Percentiles rank a stretch among this genome's conserved stretches.
These are phyloP conservation scores for Clitopilus passeckerianus DNA, from an alignment of 768 basidiomycete species.

Conservation along the genomic window DNA sequence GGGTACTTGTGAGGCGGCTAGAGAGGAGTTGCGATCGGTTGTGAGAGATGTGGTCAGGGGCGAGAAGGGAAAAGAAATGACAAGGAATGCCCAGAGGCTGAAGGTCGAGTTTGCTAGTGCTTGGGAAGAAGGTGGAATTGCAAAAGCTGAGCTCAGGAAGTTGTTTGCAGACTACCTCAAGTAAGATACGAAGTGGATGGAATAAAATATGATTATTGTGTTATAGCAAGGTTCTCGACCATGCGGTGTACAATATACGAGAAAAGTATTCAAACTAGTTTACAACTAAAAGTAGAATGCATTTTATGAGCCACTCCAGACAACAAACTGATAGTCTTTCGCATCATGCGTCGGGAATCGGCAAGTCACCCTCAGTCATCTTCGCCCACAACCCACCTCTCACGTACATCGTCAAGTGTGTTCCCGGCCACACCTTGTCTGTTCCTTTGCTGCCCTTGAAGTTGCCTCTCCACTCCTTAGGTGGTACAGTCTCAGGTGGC, in stretches of 20 bases:
- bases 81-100: conserved; percentile 8
- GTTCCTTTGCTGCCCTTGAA: conserved; percentile 27
- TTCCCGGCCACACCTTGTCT: conserved; percentile 29
- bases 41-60: conserved; percentile 6
- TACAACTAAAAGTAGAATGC: no score
- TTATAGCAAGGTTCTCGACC: no score
- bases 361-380: conserved; percentile 14
- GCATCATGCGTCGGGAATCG: neutral
- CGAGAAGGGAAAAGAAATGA: conserved; percentile 6
- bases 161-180: neutral
- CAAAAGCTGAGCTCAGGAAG: neutral
- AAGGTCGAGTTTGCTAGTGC: conserved; percentile 3
- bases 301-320: neutral
- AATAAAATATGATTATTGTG: no score
- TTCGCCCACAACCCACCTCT: conserved; percentile 25
- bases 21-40: conserved; percentile 5
- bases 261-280: no score
- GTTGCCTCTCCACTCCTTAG: conserved; percentile 32
- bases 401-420: conserved; percentile 41
- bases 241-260: no score
- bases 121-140: conserved; percentile 7
- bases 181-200: neutral
- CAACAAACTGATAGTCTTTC: neutral
- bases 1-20: conserved; percentile 12
- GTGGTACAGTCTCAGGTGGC: conserved; percentile 30